phyloP scores from a whole-genome alignment of 2,329 filamentous ascomycete genomes.

The Trichoderma sp. region DNA sequence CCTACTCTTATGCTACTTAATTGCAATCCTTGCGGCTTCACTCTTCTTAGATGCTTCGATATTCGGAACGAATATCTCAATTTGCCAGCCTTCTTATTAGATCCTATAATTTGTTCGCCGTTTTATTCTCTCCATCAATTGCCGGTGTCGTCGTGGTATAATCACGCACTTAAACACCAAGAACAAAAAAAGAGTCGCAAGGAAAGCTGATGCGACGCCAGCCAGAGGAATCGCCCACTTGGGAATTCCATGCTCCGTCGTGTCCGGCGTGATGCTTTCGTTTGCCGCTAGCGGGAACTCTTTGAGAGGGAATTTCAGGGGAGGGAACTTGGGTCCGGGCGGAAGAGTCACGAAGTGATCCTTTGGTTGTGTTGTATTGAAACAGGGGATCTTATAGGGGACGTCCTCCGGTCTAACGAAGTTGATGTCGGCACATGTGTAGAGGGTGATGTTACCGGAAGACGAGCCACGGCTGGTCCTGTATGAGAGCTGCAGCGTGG shows the following conservation, averaged over 20 bases:
- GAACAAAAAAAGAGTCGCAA: not conserved
- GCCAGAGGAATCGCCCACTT: not conserved
- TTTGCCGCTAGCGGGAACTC: not conserved
- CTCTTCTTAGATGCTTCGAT: not conserved
- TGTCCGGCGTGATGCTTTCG: not conserved
- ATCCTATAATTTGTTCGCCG: not conserved
- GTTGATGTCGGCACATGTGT: conserved; percentile 49
- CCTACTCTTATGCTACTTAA: not conserved
- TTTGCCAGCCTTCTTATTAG: not conserved
- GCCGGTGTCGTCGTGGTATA: not conserved
- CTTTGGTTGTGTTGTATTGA: not conserved
- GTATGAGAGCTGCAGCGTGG: conserved; percentile 51
- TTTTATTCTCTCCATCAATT: not conserved
- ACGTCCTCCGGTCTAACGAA: conserved; percentile 21
- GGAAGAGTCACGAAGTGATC: not conserved
- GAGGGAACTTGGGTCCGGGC: not conserved
- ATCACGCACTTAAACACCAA: not conserved
- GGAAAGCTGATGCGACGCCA: not conserved
- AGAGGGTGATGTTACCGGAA: conserved; percentile 44
- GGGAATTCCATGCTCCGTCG: not conserved
- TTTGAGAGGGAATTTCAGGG: not conserved
- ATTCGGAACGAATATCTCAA: not conserved
- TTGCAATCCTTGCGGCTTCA: not conserved
- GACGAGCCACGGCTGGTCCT: conserved; percentile 43
- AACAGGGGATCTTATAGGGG: not conserved